phyloP scores from a whole-genome alignment of 2,329 filamentous ascomycete species.

The Septoria petroselini region DNA sequence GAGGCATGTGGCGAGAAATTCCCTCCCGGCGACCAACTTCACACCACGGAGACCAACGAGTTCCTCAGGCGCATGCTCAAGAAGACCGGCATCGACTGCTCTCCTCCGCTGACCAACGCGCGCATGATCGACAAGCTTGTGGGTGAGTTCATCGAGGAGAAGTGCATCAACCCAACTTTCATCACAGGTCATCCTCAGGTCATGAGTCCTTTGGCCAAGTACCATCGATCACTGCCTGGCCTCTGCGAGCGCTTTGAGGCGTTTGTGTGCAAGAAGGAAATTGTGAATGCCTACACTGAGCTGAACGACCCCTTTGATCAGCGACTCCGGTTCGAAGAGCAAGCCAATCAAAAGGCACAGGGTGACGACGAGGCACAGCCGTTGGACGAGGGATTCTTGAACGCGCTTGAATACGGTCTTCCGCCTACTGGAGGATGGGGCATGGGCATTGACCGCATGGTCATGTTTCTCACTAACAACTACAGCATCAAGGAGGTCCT shows the following conservation, averaged over 20 bases:
- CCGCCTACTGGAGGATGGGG: conserved; percentile 93
- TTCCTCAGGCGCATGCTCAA: conserved; percentile 81
- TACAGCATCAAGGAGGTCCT: conserved; percentile 95
- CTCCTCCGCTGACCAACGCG: conserved; percentile 85
- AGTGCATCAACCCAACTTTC: conserved; percentile 89
- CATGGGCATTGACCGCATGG: conserved; percentile 89
- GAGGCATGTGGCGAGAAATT: conserved; percentile 90
- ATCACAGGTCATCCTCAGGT: conserved; percentile 75
- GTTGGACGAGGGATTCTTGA: conserved; percentile 93
- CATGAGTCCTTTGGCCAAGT: conserved; percentile 97
- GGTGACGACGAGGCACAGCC: conserved; percentile 96
- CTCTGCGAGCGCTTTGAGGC: conserved; percentile 97
- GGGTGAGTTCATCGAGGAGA: conserved; percentile 92
- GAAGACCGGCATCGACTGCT: conserved; percentile 88
- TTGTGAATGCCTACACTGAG: conserved; percentile 95
- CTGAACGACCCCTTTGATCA: conserved; percentile 97
- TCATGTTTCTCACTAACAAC: conserved; percentile 95
- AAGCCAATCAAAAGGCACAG: conserved; percentile 90
- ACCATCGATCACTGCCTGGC: conserved; percentile 75
- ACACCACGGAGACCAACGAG: conserved; percentile 82
- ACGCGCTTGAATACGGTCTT: conserved; percentile 81
- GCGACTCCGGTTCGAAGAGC: conserved; percentile 86
- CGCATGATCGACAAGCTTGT: conserved; percentile 91
- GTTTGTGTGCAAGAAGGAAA: conserved; percentile 96
- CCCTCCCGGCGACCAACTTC: conserved; percentile 80